Evolutionary conservation across 1,284 basidiomycete species (phyloP), one percentile per base, ranked within the genome.

Genomic region (Ustilago curta): DNA sequence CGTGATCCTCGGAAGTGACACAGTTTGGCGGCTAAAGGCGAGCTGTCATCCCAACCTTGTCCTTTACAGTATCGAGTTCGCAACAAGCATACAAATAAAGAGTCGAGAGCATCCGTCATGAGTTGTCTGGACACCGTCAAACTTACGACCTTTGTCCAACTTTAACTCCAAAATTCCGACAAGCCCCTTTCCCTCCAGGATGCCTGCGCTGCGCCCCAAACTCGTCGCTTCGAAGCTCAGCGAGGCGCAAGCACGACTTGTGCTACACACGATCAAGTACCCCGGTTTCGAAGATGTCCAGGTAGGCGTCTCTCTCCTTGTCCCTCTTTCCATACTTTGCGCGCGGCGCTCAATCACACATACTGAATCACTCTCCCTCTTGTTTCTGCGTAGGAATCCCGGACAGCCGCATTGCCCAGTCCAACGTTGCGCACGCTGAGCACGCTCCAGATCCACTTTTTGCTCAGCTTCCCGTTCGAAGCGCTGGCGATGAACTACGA

Each of bases 401-500:
- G 3, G 7, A 39, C 32, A n/a, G 50, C 59, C 8, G 8, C 50
- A 0, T 35, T 72, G 4, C 75, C 75, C 0, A 0, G 21, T 1
- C 32, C 75, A 0, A 70, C 63, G 3, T 59, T 77, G 2, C 3
- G n/a, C 8, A 77, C 71, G 0, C 60, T 77, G 4, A 35, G 29
- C 8, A 48, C 31, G 25, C 44, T 77, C 11, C 68, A 70, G n/a
- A 58, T 63, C 16, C 76, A 72, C 56, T 68, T 65, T 35, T 48
- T 77, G 3, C 23, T 53, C 3, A 69, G 61, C 16, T 74, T 77
- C 35, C 66, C 76, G 0, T 77, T 77, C 44, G 76, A 77, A 53
- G 53, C 73, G 2, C 66, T 70, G 2, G 54, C 68, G 7, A 52
- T 77, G 14, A 67, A 75, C 65, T 75, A 77, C 55, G 76, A 77